Evolutionary conservation across 1,139 yeast species (phyloP).

Genomic region (Magnusiomyces ingens): DNA sequence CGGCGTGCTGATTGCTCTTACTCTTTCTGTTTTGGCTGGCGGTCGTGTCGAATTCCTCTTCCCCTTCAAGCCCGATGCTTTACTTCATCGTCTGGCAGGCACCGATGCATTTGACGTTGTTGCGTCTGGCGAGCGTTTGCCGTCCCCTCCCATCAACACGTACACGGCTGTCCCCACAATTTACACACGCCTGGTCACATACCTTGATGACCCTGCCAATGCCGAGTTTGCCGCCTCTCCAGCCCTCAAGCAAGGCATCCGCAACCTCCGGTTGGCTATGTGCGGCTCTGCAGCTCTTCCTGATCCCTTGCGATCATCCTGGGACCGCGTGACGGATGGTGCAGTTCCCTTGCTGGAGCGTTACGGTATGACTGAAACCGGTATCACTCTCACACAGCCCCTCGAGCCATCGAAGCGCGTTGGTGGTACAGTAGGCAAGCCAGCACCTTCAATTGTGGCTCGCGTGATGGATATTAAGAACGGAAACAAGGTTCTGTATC

Average conservation of each 20-base stretch:
- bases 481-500: slow-evolving; percentile 22
- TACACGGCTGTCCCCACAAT: slow-evolving; percentile 38
- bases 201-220: slow-evolving; percentile 19
- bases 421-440: slow-evolving; percentile 33
- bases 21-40: slow-evolving; percentile 33
- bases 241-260: slow-evolving; percentile 19
- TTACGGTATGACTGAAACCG: slow-evolving; percentile 37
- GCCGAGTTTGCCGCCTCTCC: slow-evolving; percentile 6
- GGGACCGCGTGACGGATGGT: slow-evolving; percentile 31
- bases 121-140: slow-evolving; percentile 3
- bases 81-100: slow-evolving; percentile 23
- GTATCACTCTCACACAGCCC: slow-evolving; percentile 35
- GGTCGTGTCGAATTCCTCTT: slow-evolving; percentile 33
- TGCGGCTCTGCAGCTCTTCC: slow-evolving; percentile 38
- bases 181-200: slow-evolving; percentile 28
- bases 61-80: slow-evolving; percentile 30
- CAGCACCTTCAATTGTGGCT: slow-evolving; percentile 32
- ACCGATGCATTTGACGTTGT: slow-evolving; percentile 14
- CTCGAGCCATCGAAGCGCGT: slow-evolving; percentile 25
- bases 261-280: slow-evolving; percentile 28
- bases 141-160: slow-evolving; percentile 30
- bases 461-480: slow-evolving; percentile 29
- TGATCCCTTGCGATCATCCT: slow-evolving; percentile 29
- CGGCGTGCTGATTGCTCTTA: slow-evolving; percentile 33
- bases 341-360: slow-evolving; percentile 32